phyloP scores from a whole-genome alignment of 768 basidiomycete species.

The Macrolepiota dolichaula region DNA sequence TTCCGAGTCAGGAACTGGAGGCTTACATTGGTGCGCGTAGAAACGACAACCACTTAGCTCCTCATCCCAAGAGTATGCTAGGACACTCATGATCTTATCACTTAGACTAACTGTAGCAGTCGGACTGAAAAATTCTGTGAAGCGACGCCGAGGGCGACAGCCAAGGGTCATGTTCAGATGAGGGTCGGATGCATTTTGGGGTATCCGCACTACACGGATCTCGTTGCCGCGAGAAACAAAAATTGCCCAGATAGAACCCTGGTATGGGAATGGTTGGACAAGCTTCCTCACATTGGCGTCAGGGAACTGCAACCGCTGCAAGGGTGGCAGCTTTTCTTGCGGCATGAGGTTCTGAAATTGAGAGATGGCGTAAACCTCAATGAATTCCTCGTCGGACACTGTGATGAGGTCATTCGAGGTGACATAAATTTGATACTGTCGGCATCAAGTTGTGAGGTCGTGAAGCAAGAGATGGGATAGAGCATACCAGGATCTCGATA shows the following conservation, averaged over 20 bases:
- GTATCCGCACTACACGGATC: background rate
- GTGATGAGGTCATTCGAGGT: background rate
- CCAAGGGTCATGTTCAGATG: background rate
- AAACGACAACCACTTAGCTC: background rate
- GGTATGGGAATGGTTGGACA: background rate
- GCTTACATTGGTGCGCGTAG: too few species aligned
- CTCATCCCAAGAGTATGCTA: background rate
- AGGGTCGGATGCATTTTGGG: background rate
- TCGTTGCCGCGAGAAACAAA: background rate
- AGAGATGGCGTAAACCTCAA: background rate
- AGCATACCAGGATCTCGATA: background rate
- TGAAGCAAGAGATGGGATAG: background rate
- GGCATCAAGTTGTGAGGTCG: background rate
- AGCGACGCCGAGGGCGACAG: background rate
- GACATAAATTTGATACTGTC: background rate
- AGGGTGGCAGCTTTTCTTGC: background rate
- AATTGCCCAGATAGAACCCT: background rate
- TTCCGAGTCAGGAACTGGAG: too few species aligned
- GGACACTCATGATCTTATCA: background rate
- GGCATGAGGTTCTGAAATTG: background rate
- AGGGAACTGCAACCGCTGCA: background rate
- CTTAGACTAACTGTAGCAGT: background rate
- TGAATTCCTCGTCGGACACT: background rate
- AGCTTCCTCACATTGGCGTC: fast-evolving
- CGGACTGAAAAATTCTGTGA: background rate